Base-by-base conservation (phyloP, 495 filamentous ascomycete genomes). In the Aspergillus funiculosus region DNA sequence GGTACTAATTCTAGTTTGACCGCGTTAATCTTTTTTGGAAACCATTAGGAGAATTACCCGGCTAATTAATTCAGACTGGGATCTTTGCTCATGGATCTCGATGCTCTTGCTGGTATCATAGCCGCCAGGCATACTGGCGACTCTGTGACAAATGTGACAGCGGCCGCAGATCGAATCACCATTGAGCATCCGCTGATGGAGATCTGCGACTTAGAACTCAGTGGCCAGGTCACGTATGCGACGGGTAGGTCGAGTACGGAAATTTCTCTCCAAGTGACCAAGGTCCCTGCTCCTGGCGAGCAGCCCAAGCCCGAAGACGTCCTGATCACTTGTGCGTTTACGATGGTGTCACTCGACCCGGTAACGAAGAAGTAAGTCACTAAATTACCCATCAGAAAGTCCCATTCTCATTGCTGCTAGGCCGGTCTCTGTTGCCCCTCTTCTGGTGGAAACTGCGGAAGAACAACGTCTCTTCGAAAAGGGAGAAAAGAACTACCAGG, bases 101-200 rank as follows among this genome's bases (percentile, higher is more conserved):
- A 91, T 66, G 87, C 87, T 1, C 58, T 91, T 6, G 83, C 87
- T 1, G 87, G 87, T 13, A 73, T 91, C 11, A 76, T 94, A 43
- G 85, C 85, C 17, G 88, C 89, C 57, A 85, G 86, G 37, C 87
- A 91, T 56, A 89, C 87, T 0, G 87, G 87, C 3, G 82, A 85
- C 19, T 67, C 66, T 2, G 85, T 87, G 2, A 85, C 82, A 2
- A 89, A 80, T 4, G 87, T 94, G 21, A 94, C 87, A 2, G 87
- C 87, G 3, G 84, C 86, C 2, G 81, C 86, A 17, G 86, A 94
- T 58, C 66, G 87, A 13, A 91, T 91, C 57, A 85, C 78, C 4
- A 82, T 91, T 46, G 79, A 83, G 50, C 69, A 81, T 42, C 83
- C 85, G 0, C 60, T 91, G 18, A 83, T 77, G 53, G 80, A 85